phyloP scores from a whole-genome alignment of 2,329 filamentous ascomycete genomes.

The Epichloe gansuensis region DNA sequence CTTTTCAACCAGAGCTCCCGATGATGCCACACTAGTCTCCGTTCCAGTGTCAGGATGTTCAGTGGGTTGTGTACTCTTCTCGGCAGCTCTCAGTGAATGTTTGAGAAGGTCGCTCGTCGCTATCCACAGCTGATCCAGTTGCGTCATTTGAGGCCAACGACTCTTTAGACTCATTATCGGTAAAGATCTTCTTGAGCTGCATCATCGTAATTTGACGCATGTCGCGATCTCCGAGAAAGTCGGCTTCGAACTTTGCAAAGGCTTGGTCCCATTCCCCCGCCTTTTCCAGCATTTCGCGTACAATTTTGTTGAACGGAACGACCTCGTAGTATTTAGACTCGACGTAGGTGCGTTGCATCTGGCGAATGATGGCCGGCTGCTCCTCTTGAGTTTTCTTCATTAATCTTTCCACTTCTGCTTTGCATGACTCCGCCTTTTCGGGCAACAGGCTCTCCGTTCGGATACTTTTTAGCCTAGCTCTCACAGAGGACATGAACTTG shows the following conservation, averaged over 20 bases:
- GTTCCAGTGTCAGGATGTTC: constrained; percentile 24
- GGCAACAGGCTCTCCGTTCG: constrained; percentile 82
- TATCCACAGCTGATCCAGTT: constrained; percentile 39
- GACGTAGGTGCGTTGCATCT: constrained; percentile 83
- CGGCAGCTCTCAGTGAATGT: constrained; percentile 33
- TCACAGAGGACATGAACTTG: constrained; percentile 80
- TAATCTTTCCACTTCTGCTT: constrained; percentile 65
- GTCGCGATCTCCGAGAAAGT: constrained; percentile 94
- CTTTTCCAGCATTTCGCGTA: constrained; percentile 84
- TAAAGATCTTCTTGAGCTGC: constrained; percentile 88
- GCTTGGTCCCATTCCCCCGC: constrained; percentile 86
- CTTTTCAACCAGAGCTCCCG: constrained; percentile 10
- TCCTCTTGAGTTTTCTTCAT: constrained; percentile 74
- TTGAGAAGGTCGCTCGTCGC: constrained; percentile 34
- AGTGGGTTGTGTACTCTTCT: constrained; percentile 32
- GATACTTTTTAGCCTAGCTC: constrained; percentile 71
- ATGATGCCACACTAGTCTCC: constrained; percentile 18
- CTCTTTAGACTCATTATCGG: constrained; percentile 75
- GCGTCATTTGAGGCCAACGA: constrained; percentile 60
- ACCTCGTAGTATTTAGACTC: constrained; percentile 93
- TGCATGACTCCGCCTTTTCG: constrained; percentile 74
- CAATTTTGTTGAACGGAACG: constrained; percentile 78
- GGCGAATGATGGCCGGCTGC: constrained; percentile 56
- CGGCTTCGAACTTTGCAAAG: constrained; percentile 81
- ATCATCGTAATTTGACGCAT: constrained; percentile 83